These are phyloP conservation scores for Fistulinella prunicolor DNA, from an alignment of 768 basidiomycete species.

Conservation along the genomic window DNA sequence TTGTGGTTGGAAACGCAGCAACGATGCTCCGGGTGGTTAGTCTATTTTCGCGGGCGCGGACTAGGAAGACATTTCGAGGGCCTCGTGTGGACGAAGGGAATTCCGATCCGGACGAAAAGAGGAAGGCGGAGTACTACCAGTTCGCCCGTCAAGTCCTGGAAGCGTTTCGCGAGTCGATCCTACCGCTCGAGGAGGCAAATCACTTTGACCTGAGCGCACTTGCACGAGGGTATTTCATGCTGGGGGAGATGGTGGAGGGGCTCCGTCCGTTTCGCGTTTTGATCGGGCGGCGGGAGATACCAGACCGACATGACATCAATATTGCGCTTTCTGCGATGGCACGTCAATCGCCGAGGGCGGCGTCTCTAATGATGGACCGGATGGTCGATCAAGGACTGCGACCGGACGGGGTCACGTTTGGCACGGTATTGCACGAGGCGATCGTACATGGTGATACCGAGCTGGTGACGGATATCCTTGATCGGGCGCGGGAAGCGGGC, in stretches of 20 bases:
- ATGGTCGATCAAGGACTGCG: conserved; percentile 48
- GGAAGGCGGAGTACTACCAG: conserved; percentile 13
- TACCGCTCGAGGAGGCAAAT: conserved; percentile 44
- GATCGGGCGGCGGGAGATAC: conserved; percentile 46
- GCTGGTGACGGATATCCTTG: conserved; percentile 44
- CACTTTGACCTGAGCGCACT: conserved; percentile 57
- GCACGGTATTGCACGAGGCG: conserved; percentile 62
- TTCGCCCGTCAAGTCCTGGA: conserved; percentile 48
- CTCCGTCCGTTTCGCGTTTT: conserved; percentile 47
- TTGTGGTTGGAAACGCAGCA: conserved; percentile 44
- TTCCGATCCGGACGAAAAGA: conserved; percentile 3
- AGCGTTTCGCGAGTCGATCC: conserved; percentile 41
- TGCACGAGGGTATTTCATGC: conserved; percentile 59
- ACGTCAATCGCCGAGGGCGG: conserved; percentile 44
- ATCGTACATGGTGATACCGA: conserved; percentile 41
- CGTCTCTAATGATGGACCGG: conserved; percentile 44
- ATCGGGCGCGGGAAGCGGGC: conserved; percentile 36
- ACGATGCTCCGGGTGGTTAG: conserved; percentile 44
- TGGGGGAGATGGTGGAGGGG: conserved; percentile 47
- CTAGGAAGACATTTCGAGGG: background rate
- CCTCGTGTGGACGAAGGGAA: no score
- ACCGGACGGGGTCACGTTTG: conserved; percentile 56
- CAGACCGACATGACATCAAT: conserved; percentile 65
- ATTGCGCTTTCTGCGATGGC: conserved; percentile 57
- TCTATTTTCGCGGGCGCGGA: conserved; percentile 32